Evolutionary conservation across 2,329 filamentous ascomycete species (phyloP), one percentile per base, ranked within the genome.

Genomic region (Clathrospora elynae): DNA sequence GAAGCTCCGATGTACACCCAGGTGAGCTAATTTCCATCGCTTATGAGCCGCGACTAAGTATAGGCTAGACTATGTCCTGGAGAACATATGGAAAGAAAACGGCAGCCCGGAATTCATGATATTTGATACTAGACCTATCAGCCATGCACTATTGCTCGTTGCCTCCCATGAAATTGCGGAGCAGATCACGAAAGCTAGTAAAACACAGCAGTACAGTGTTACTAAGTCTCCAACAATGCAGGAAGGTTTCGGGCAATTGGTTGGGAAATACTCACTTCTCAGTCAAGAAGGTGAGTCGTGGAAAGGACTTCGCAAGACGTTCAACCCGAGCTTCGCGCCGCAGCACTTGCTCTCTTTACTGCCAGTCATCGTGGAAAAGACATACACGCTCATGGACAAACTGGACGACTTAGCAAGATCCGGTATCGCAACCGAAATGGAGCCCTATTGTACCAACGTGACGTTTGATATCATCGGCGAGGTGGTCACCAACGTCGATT

Each of bases 281-380:
- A 49, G 31, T 24, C 47, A 50, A 25, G 51, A 66, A 35, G 62
- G 59, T 10, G 60, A 64, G 31, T 42, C 47, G 1, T 72, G 71
- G 70, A 72, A 69, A 50, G 36, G 32, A 4, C 55, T 68, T 33
- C 62, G 68, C 19, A 61, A 62, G 31, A 61, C 58, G 1, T 71
- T 71, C 53, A 69, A 70, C 20, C 61, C 64, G 10, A 70, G 67
- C 3, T 73, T 73, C 36, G 61, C 62, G 3, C 59, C 64, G 3
- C 59, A 62, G 23, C 67, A 73, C 46, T 41, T 73, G 4, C 51
- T 66, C 25, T 61, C 63, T 5, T 48, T 71, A 9, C 52, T 70
- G 4, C 64, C 67, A 1, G 55, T 59, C 2, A 62, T 73, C 9
- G 24, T 73, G 0, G 54, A 72, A 1, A 69, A 73, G 22, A 61